These are phyloP conservation scores for Aspergillus mulundensis DNA, from an alignment of 495 filamentous ascomycete species.

Conservation along the genomic window DNA sequence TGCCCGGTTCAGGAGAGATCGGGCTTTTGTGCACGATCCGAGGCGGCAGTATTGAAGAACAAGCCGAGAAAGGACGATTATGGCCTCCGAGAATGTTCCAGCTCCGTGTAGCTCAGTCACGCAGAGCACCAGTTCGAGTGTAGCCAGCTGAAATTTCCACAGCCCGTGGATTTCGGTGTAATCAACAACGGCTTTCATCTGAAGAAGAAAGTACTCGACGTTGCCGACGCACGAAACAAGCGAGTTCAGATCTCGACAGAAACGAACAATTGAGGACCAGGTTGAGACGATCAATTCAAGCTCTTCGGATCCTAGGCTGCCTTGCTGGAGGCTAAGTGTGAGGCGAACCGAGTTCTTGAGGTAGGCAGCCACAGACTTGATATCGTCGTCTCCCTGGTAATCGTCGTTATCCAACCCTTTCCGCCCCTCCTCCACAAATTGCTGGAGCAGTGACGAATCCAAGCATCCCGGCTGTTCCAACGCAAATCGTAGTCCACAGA, in stretches of 20 bases:
- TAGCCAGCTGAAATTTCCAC: conserved; percentile 47
- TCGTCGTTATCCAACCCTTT: conserved; percentile 29
- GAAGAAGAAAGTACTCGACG: conserved; percentile 51
- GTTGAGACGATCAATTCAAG: conserved; percentile 43
- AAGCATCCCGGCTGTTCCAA: conserved; percentile 34
- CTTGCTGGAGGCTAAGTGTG: conserved; percentile 50
- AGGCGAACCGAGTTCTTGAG: conserved; percentile 53
- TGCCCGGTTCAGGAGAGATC: conserved; percentile 57
- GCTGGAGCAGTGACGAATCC: conserved; percentile 25
- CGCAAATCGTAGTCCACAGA: conserved; percentile 38
- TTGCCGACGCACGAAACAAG: conserved; percentile 61
- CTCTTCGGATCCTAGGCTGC: conserved; percentile 40
- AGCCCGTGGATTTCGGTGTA: conserved; percentile 74
- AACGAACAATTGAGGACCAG: conserved; percentile 33
- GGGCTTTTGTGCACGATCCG: conserved; percentile 73
- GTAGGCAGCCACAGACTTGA: conserved; percentile 52
- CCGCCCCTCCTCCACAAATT: conserved; percentile 35
- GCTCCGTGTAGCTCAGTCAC: conserved; percentile 50
- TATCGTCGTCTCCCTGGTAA: conserved; percentile 47
- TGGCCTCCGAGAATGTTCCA: conserved; percentile 50
- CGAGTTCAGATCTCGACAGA: conserved; percentile 44
- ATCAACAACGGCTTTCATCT: conserved; percentile 67
- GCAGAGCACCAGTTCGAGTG: conserved; percentile 45
- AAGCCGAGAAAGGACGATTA: conserved; percentile 56
- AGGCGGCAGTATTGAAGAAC: conserved; percentile 70